Conservation (phyloP, 371 early-diverging fungal species). For the Syncephalastrum sp. region DNA sequence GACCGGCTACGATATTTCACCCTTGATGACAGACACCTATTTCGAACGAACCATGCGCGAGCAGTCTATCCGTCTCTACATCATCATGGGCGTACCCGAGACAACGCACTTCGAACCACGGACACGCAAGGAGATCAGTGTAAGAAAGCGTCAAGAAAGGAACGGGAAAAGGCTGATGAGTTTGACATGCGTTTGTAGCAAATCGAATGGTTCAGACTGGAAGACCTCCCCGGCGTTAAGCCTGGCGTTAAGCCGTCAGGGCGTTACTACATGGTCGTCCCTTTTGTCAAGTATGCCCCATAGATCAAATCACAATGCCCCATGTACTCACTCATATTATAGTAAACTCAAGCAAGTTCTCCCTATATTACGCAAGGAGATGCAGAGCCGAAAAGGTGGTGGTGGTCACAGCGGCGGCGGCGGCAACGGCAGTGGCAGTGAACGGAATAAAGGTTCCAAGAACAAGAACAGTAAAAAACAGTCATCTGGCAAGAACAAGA, state of each 20-base stretch:
- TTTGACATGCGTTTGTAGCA: slow-evolving; percentile 20
- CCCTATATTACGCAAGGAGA: slow-evolving; percentile 26
- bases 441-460: slow-evolving; percentile 9
- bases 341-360: slow-evolving; percentile 32
- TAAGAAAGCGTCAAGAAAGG: slow-evolving; percentile 17
- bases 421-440: background rate
- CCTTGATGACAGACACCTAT: slow-evolving; percentile 72
- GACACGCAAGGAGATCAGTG: slow-evolving; percentile 96
- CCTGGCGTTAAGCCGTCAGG: slow-evolving; percentile 24
- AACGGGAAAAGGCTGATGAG: background rate
- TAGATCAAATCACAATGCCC: no score
- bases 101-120: slow-evolving; percentile 81
- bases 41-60: slow-evolving; percentile 83
- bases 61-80: slow-evolving; percentile 90
- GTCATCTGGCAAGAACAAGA: slow-evolving; percentile 6
- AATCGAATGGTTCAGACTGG: slow-evolving; percentile 48
- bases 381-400: slow-evolving; percentile 15
- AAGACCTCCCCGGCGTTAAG: slow-evolving; percentile 49
- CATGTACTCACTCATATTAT: background rate
- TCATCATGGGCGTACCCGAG: slow-evolving; percentile 89
- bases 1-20: slow-evolving; percentile 91
- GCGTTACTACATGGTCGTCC: slow-evolving; percentile 67
- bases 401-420: slow-evolving; percentile 4
- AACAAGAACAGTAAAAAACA: background rate
- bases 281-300: slow-evolving; percentile 60